Evolutionary conservation across 352 stramenopile genomes (phyloP), one percentile per base, ranked within the genome.

Genomic region (Phytophthora citrophthora): DNA sequence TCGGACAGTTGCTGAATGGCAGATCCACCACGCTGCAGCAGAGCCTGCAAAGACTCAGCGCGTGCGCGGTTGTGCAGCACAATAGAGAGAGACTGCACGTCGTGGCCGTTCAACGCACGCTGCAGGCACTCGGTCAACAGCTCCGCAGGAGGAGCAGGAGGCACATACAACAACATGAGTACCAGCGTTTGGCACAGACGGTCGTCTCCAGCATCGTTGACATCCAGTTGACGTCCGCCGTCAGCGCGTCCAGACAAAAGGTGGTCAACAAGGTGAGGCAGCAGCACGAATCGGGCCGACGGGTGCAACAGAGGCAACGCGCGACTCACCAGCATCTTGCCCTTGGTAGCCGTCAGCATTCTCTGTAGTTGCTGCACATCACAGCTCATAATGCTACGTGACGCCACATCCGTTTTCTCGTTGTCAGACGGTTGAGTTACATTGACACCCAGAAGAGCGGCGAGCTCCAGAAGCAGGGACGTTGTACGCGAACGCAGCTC

Each of bases 101-200:
- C 59, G 54, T 95, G 87, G 23, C 68, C 74, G n/a, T 60, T 54
- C 48, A 95, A 64, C 0, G 81, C 81, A 23, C 81, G 79, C 49
- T 79, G 57, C 4, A 95, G 69, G 27, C 83, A 91, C 40, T 90
- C 78, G 0, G 80, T 79, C 10, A 95, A 74, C 31, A 94, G 64
- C 45, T 91, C 78, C 1, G 81, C 70, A 1, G 85, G 70, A 18
- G 84, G 83, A 7, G 84, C 67, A n/a, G 86, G 83, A n/a, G 80
- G 86, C 48, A 93, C 80, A 66, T 92, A 95, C 24, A 93, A 71
- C 41, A 95, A 62, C 58, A 88, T 86, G 5, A 95, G 80, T 64
- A 95, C 87, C 31, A 95, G 66, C 27, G 87, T 90, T 64, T 95
- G 83, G 41, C 83, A 91, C 11, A 95, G 55, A 5, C 82, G 77